Percentiles rank a stretch among this genome's conserved stretches.
Conservation (phyloP, 169 alveolate species). For the Cryptosporidium sp. region DNA sequence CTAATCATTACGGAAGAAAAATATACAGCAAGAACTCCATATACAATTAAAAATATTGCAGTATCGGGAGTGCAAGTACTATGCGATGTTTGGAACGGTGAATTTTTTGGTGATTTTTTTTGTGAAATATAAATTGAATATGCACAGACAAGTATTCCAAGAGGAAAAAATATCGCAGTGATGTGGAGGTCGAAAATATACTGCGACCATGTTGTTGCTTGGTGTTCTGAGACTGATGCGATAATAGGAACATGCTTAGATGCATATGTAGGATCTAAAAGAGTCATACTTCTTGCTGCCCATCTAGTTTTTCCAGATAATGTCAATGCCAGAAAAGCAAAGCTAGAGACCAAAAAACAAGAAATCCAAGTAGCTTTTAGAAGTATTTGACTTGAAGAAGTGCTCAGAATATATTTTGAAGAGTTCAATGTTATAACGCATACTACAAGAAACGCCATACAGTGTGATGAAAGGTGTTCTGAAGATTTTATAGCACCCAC, state of each 20-base stretch:
- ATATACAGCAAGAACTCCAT: conserved; percentile 93
- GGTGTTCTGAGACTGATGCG: conserved; percentile 98
- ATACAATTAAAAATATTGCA: conserved; percentile 90
- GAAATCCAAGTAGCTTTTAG: conserved; percentile 8
- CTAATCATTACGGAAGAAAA: conserved; percentile 98
- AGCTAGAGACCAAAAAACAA: conserved; percentile 26
- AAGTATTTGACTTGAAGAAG: conserved; percentile 34
- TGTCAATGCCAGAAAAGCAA: conserved; percentile 24
- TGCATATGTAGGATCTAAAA: conserved; percentile 98
- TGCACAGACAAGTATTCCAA: conserved; percentile 75
- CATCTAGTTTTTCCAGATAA: conserved; percentile 89
- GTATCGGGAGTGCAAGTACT: conserved; percentile 89
- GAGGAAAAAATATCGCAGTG: conserved; percentile 87
- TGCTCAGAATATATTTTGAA: conserved; percentile 30
- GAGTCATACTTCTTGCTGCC: conserved; percentile 95
- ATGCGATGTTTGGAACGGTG: conserved; percentile 59
- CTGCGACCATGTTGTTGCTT: conserved; percentile 98
- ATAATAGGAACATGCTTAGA: conserved; percentile 95
- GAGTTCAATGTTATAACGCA: conserved; percentile 69
- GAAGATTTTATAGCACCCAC: conserved; percentile 90
- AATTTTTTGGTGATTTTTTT: conserved; percentile 62
- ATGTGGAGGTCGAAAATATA: conserved; percentile 88
- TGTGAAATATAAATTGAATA: conserved; percentile 78
- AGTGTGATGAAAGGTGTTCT: conserved; percentile 97
- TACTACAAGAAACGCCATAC: conserved; percentile 87